Conservation (phyloP, 352 stramenopile genomes). For the Blastocystis sp. region DNA sequence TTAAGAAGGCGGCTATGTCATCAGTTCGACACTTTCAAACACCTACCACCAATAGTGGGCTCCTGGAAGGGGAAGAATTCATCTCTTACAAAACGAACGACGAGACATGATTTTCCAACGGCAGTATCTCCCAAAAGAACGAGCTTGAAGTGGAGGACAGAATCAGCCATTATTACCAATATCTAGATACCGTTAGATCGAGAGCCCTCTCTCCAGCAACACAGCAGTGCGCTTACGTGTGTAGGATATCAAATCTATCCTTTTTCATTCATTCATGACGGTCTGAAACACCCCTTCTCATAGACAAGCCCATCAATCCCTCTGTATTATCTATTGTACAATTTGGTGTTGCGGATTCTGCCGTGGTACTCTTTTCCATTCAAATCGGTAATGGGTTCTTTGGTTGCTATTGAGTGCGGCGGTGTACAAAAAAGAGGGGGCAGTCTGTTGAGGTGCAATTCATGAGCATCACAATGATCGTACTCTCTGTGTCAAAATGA, state of each 20-base stretch:
- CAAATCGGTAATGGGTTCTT: too few species aligned
- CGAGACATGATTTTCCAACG: constrained; percentile 98
- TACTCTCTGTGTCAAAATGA: too few species aligned
- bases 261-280: not conserved
- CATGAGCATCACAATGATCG: too few species aligned
- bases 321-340: not conserved
- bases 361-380: not conserved
- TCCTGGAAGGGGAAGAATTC: constrained; percentile 99
- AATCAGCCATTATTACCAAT: constrained; percentile 57
- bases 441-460: too few species aligned
- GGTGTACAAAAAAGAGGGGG: too few species aligned
- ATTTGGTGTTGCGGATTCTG: not conserved
- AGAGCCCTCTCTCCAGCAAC: not conserved
- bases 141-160: constrained; percentile 91
- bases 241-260: not conserved
- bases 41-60: constrained; percentile 84
- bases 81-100: constrained; percentile 96
- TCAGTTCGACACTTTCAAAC: constrained; percentile 14
- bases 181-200: not conserved
- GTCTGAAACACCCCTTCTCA: not conserved
- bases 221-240: not conserved
- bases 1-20: constrained; percentile 88
- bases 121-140: constrained; percentile 97
- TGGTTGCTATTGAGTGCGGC: too few species aligned
- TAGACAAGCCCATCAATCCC: not conserved